A percentile compares a stretch with the other conserved stretches of the same genome.
Conservation (phyloP, 192 early-diverging fungal species). For the Coemansia sp. region DNA sequence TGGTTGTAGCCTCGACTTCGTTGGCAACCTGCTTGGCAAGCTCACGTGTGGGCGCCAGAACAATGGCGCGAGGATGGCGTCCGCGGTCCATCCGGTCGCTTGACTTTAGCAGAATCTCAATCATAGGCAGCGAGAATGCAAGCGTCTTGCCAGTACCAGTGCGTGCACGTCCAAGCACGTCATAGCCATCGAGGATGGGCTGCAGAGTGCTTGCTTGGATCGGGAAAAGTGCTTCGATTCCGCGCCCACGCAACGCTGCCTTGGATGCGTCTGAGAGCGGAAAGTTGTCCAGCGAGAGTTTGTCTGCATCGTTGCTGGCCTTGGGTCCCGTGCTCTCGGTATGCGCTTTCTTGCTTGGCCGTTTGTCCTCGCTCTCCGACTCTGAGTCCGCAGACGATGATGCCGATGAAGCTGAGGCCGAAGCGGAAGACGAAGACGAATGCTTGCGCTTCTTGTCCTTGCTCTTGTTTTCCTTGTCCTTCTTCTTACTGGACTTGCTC, state of each 20-base stretch:
- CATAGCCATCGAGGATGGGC: conserved; percentile 65
- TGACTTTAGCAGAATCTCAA: conserved; percentile 69
- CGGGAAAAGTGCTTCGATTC: conserved; percentile 84
- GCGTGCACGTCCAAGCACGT: conserved; percentile 93
- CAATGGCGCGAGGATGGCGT: conserved; percentile 65
- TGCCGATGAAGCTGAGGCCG: conserved; percentile 36
- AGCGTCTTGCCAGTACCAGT: conserved; percentile 98
- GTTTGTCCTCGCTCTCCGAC: conserved; percentile 19
- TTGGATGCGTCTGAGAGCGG: conserved; percentile 68
- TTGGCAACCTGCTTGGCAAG: conserved; percentile 82
- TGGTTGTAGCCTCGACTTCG: conserved; percentile 69
- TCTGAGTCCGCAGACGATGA: conserved; percentile 38
- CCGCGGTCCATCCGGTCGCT: conserved; percentile 25
- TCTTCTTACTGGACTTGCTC: conserved; percentile 54
- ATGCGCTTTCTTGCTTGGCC: conserved; percentile 58
- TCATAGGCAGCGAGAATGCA: conserved; percentile 88
- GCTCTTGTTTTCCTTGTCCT: conserved; percentile 36
- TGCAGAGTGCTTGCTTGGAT: conserved; percentile 89
- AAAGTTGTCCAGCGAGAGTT: conserved; percentile 63
- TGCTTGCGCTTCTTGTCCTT: conserved; percentile 54
- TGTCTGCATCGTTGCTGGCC: conserved; percentile 32
- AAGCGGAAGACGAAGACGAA: conserved; percentile 22
- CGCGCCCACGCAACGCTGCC: conserved; percentile 66
- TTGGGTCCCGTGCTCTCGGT: conserved; percentile 32
- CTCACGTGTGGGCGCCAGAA: conserved; percentile 92